These are phyloP conservation scores for Epichloe scottii DNA, from an alignment of 2,329 filamentous ascomycete species.

Conservation along the genomic window DNA sequence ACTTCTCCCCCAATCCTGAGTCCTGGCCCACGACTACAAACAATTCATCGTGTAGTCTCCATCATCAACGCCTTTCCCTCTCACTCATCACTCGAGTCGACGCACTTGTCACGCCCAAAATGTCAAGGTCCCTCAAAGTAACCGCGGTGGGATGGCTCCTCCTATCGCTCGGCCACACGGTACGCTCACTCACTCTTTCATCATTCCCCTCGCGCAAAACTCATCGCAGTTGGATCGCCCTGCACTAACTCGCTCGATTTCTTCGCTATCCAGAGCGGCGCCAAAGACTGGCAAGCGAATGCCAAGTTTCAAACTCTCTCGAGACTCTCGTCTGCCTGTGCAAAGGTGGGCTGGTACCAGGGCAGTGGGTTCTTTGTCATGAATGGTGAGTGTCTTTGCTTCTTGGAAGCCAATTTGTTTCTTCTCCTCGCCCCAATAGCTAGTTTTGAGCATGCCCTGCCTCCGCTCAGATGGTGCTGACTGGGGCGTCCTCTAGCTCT, in stretches of 20 bases:
- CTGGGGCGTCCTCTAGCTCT: constrained; percentile 3
- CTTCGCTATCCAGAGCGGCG: constrained; percentile 1
- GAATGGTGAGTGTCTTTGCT: constrained; percentile 5
- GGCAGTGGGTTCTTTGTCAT: constrained; percentile 9
- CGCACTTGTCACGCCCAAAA: not conserved
- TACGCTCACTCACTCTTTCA: not conserved
- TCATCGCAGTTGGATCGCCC: not conserved
- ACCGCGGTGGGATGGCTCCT: constrained; percentile 8
- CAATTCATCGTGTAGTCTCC: too few species aligned
- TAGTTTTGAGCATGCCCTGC: not conserved
- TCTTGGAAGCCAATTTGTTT: not conserved
- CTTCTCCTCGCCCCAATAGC: not conserved
- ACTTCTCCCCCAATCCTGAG: too few species aligned
- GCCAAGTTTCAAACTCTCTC: constrained; percentile 7
- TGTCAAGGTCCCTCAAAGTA: constrained; percentile 5
- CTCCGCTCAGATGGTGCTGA: not conserved
- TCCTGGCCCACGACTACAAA: too few species aligned
- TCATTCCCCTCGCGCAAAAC: not conserved
- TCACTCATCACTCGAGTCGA: too few species aligned
- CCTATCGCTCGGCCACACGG: constrained; percentile 8
- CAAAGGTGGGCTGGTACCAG: constrained; percentile 9
- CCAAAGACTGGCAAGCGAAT: constrained; percentile 9
- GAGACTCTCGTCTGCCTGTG: constrained; percentile 4
- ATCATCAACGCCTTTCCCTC: too few species aligned
- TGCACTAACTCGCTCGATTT: not conserved